Evolutionary conservation across 2,329 filamentous ascomycete genomes (phyloP).

Genomic region (Exophiala dermatitidis): DNA sequence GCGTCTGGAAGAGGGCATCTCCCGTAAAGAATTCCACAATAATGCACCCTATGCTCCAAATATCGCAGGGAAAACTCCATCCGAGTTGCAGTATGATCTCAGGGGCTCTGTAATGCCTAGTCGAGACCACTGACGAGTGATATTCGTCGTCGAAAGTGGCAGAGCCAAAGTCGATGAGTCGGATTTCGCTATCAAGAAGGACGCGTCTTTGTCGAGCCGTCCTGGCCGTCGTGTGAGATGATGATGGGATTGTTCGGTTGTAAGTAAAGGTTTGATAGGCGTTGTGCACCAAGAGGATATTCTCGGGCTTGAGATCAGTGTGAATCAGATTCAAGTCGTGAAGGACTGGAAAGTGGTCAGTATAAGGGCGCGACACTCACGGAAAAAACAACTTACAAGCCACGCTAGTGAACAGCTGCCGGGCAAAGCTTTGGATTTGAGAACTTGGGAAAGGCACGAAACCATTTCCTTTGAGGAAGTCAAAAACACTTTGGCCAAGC

Average conservation of each 20-base stretch:
- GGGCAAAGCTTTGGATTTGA: slow-evolving; percentile 94
- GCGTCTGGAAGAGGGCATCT: slow-evolving; percentile 61
- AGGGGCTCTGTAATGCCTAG: slow-evolving; percentile 58
- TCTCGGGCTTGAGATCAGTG: slow-evolving; percentile 58
- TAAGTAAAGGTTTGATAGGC: slow-evolving; percentile 63
- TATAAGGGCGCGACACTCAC: slow-evolving; percentile 13
- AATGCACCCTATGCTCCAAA: slow-evolving; percentile 64
- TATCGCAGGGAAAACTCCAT: slow-evolving; percentile 62
- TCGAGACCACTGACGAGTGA: slow-evolving; percentile 61
- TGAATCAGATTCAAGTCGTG: slow-evolving; percentile 97
- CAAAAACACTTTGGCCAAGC: slow-evolving; percentile 92
- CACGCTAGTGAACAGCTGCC: slow-evolving; percentile 94
- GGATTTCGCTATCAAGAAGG: slow-evolving; percentile 58
- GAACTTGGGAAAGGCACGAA: slow-evolving; percentile 98
- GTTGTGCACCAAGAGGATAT: slow-evolving; percentile 59
- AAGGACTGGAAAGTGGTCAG: slow-evolving; percentile 55
- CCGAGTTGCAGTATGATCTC: slow-evolving; percentile 62
- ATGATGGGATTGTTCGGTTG: slow-evolving; percentile 59
- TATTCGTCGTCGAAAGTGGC: slow-evolving; percentile 64
- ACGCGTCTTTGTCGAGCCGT: slow-evolving; percentile 57
- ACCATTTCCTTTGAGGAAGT: slow-evolving; percentile 90
- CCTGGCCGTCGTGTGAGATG: slow-evolving; percentile 51
- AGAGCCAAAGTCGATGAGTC: slow-evolving; percentile 61
- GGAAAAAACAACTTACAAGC: slow-evolving; percentile 62
- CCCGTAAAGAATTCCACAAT: slow-evolving; percentile 63